These are phyloP conservation scores for Bifiguratus adelaidae DNA, from an alignment of 192 early-diverging fungal species.

Conservation along the genomic window DNA sequence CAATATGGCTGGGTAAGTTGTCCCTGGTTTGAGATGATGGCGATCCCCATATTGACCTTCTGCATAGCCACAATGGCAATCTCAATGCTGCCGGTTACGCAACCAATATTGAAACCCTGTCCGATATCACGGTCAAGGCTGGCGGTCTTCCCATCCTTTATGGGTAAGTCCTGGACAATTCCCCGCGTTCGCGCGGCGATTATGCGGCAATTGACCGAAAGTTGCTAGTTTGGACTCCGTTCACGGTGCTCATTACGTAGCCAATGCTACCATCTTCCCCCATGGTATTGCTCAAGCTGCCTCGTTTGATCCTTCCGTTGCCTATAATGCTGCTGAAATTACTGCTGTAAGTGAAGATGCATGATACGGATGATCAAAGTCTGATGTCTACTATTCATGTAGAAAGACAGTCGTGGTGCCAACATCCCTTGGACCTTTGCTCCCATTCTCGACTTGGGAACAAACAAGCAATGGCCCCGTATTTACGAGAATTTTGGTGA, in stretches of 20 bases:
- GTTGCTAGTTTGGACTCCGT: slow-evolving; percentile 39
- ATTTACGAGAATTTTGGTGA: slow-evolving; percentile 41
- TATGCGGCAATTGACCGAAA: too few species aligned
- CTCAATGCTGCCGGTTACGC: slow-evolving; percentile 7
- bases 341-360: too few species aligned
- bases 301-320: slow-evolving; percentile 41
- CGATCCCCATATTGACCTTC: background rate
- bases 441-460: slow-evolving; percentile 41
- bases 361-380: too few species aligned
- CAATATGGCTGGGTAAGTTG: slow-evolving; percentile 38
- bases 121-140: slow-evolving; percentile 34
- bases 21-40: background rate
- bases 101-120: slow-evolving; percentile 28
- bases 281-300: slow-evolving; percentile 46
- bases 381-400: too few species aligned
- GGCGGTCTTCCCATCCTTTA: slow-evolving; percentile 49
- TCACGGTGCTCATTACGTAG: slow-evolving; percentile 55
- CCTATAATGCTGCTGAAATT: slow-evolving; percentile 44
- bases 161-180: slow-evolving; percentile 32
- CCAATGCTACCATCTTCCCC: slow-evolving; percentile 45
- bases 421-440: slow-evolving; percentile 47
- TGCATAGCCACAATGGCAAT: slow-evolving; percentile 8
- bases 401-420: slow-evolving; percentile 32
- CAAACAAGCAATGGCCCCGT: slow-evolving; percentile 52
- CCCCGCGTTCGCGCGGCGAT: too few species aligned